Percentiles rank a stretch among this genome's conserved stretches.
Evolutionary conservation across 1,284 basidiomycete species (phyloP).

Genomic region (Ganoderma lingzhi): DNA sequence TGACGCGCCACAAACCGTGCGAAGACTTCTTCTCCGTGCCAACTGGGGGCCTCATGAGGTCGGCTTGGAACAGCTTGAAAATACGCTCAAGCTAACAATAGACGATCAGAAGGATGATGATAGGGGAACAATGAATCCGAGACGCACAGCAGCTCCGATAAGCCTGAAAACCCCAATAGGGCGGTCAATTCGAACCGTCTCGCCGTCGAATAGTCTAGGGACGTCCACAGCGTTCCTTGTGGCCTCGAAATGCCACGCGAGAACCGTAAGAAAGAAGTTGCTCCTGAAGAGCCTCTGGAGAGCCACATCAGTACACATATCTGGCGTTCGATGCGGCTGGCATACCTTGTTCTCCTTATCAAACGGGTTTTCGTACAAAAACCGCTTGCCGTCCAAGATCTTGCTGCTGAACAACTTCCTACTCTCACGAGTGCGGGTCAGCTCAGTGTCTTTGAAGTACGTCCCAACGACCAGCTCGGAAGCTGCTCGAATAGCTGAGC

Average conservation of each 20-base stretch:
- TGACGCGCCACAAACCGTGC: neutral
- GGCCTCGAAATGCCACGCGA: neutral
- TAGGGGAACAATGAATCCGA: neutral
- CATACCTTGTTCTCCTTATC: neutral
- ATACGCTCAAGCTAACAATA: neutral
- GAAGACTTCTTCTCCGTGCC: neutral
- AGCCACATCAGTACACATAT: neutral
- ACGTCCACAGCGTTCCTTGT: neutral
- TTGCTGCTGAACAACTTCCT: neutral
- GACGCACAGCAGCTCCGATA: neutral
- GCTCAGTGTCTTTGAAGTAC: neutral
- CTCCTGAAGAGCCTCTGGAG: neutral
- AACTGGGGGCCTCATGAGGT: neutral
- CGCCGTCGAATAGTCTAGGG: neutral
- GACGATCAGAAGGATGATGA: neutral
- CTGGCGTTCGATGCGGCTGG: neutral
- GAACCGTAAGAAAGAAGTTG: neutral
- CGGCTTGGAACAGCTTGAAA: neutral
- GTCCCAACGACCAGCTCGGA: neutral
- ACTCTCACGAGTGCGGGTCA: neutral
- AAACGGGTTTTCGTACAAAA: neutral
- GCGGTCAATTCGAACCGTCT: neutral
- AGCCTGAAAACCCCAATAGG: neutral
- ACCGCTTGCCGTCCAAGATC: neutral
- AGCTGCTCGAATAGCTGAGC: neutral